Evolutionary conservation across 805 yeast genomes (phyloP).

Genomic region (Lipomyces starkeyi): DNA sequence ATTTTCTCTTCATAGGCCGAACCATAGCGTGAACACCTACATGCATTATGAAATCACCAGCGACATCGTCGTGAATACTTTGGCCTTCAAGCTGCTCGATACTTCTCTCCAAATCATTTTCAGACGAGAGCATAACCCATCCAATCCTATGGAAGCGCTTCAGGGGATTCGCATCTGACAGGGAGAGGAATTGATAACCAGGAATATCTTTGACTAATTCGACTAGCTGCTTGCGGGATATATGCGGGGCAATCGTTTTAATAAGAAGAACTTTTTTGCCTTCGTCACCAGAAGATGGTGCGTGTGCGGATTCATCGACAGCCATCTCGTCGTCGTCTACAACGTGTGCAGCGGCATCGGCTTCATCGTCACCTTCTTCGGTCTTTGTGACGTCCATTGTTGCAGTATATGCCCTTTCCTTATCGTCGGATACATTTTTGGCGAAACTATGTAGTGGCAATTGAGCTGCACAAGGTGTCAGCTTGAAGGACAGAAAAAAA

Average conservation of each 20-base stretch:
- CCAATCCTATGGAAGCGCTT: slow-evolving; percentile 32
- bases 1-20: slow-evolving; percentile 25
- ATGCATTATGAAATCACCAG: slow-evolving; percentile 28
- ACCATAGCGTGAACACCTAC: slow-evolving; percentile 29
- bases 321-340: neutral
- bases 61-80: slow-evolving; percentile 18
- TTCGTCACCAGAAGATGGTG: neutral
- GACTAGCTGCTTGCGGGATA: slow-evolving; percentile 22
- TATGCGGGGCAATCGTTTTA: slow-evolving; percentile 33
- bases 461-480: slow-evolving; percentile 15
- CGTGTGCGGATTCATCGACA: neutral
- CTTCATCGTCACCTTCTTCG: slow-evolving; percentile 16
- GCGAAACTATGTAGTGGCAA: slow-evolving; percentile 8
- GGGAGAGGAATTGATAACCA: slow-evolving; percentile 31
- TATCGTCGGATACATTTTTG: neutral
- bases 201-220: slow-evolving; percentile 27
- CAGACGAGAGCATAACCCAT: slow-evolving; percentile 30
- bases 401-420: neutral
- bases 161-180: slow-evolving; percentile 35
- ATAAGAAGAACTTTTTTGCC: slow-evolving; percentile 28
- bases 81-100: slow-evolving; percentile 32
- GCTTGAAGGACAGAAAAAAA: neutral
- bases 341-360: slow-evolving; percentile 13
- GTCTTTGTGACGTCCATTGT: slow-evolving; percentile 1
- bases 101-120: slow-evolving; percentile 21